Percentiles rank a stretch among this genome's conserved stretches.
These are phyloP conservation scores for Phytophthora idaei DNA, from an alignment of 352 stramenopile species.

Conservation along the genomic window DNA sequence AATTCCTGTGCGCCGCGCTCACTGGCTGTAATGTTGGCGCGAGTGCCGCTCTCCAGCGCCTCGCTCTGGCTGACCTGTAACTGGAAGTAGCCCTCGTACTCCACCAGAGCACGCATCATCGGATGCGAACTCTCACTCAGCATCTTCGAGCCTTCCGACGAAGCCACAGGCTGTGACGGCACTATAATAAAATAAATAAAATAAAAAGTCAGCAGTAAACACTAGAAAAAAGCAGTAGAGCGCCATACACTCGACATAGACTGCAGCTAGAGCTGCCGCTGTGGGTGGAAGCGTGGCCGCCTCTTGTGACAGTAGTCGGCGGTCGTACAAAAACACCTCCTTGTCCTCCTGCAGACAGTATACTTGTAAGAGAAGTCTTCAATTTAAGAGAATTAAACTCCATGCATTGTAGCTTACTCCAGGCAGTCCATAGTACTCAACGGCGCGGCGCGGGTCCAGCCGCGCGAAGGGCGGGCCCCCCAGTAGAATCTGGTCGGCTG, in stretches of 20 bases:
- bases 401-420: slow-evolving; percentile 31
- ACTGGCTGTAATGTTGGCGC: slow-evolving; percentile 61
- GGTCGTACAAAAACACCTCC: slow-evolving; percentile 84
- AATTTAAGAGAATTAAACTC: slow-evolving; percentile 5
- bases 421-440: slow-evolving; percentile 75
- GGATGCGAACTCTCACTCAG: slow-evolving; percentile 82
- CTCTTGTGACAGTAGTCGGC: slow-evolving; percentile 78
- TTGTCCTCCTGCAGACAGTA: slow-evolving; percentile 48
- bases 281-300: slow-evolving; percentile 37
- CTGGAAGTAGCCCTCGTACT: slow-evolving; percentile 87
- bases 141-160: slow-evolving; percentile 70
- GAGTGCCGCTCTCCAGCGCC: slow-evolving; percentile 55
- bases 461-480: slow-evolving; percentile 77
- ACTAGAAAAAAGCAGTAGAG: slow-evolving; percentile 3
- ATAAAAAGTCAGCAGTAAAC: slow-evolving; percentile 7
- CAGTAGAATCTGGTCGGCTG: slow-evolving; percentile 80
- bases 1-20: slow-evolving; percentile 60
- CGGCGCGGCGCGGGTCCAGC: slow-evolving; percentile 68
- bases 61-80: slow-evolving; percentile 75
- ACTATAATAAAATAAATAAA: slow-evolving; percentile 42
- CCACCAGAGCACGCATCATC: slow-evolving; percentile 74
- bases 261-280: slow-evolving; percentile 42
- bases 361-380: slow-evolving; percentile 1
- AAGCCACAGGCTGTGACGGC: slow-evolving; percentile 53
- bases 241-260: slow-evolving; percentile 48